Base-by-base conservation (phyloP, 805 yeast species). In the Komagataella kurtzmanii region DNA sequence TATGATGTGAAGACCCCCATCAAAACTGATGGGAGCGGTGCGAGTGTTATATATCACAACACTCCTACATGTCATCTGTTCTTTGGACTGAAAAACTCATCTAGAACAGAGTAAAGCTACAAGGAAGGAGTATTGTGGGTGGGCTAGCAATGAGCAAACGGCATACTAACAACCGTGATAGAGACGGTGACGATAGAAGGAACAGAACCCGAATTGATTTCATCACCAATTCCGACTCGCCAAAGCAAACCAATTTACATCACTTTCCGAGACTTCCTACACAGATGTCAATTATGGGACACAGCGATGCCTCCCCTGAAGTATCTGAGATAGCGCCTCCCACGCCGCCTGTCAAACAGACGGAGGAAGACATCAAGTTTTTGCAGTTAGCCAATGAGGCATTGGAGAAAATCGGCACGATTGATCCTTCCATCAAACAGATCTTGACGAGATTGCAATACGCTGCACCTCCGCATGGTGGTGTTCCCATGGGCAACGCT, bases 401-500 rank as follows among this genome's bases (percentile, higher is more conserved):
- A 2, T 72, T 76, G 2, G 71, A 72, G 54, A 65, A 67, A 52
- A 66, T 65, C 49, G 64, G 66, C 50, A 65, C 74, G 21, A 75
- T 81, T 6, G 87, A 81, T 60, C 86, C 87, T 3, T 80, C 86
- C 0, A 78, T 81, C 23, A 65, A 75, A 55, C 83, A 78, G 58
- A 67, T 81, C n/a, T 64, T 81, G 50, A 71, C 73, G 56, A 62
- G 87, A 51, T 67, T 80, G 46, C 85, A 81, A 58, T 81, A 81
- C 57, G 78, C 79, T 6, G 65, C 71, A 51, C 70, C 81, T 24
- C 83, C 83, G 3, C 83, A 78, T 61, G 83, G 83, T 1, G 79
- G 79, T 48, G 66, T 76, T 6, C 71, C 71, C 12, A 40, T 56
- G 45, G 44, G 44, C 47, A 19, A 44, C 45, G 24, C 36, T 5